phyloP scores from a whole-genome alignment of 1,284 basidiomycete species.

The Thecaphora thlaspeos region DNA sequence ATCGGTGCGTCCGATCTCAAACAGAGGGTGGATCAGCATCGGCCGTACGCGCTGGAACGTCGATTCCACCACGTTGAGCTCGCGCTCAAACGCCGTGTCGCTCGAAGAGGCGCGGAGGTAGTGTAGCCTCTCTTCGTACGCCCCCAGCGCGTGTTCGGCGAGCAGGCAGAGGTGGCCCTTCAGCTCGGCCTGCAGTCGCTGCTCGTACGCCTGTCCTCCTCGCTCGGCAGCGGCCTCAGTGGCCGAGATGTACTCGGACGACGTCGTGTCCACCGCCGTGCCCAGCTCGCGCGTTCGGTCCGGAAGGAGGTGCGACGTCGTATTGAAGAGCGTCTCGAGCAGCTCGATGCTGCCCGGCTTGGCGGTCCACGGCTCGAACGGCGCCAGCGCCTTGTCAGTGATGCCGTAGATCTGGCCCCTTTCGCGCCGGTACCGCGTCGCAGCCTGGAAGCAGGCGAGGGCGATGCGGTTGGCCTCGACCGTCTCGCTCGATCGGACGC shows the following conservation, averaged over 20 bases:
- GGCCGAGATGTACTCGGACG: constrained; percentile 21
- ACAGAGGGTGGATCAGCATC: constrained; percentile 72
- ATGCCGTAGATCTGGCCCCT: constrained; percentile 76
- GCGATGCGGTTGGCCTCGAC: constrained; percentile 71
- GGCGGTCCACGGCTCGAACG: constrained; percentile 77
- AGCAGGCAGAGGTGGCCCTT: constrained; percentile 72
- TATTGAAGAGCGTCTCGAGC: constrained; percentile 71
- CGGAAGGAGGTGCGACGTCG: constrained; percentile 64
- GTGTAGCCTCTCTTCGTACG: constrained; percentile 57
- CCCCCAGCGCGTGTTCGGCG: constrained; percentile 57
- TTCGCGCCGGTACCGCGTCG: constrained; percentile 71
- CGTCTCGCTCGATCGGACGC: constrained; percentile 11
- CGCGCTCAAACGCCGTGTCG: constrained; percentile 56
- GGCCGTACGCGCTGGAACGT: constrained; percentile 71
- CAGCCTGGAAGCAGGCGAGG: constrained; percentile 70
- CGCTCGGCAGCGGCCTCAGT: constrained; percentile 43
- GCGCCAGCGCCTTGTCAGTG: constrained; percentile 63
- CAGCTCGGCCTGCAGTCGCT: constrained; percentile 53
- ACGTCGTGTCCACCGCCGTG: constrained; percentile 59
- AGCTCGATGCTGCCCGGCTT: constrained; percentile 69
- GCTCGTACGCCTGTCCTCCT: constrained; percentile 44
- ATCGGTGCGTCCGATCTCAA: constrained; percentile 68
- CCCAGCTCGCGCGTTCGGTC: constrained; percentile 62
- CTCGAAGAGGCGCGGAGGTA: constrained; percentile 49
- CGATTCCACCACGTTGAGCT: constrained; percentile 66